phyloP scores from a whole-genome alignment of 441 rosid genomes.

The Pelargonium cotyledonis region DNA sequence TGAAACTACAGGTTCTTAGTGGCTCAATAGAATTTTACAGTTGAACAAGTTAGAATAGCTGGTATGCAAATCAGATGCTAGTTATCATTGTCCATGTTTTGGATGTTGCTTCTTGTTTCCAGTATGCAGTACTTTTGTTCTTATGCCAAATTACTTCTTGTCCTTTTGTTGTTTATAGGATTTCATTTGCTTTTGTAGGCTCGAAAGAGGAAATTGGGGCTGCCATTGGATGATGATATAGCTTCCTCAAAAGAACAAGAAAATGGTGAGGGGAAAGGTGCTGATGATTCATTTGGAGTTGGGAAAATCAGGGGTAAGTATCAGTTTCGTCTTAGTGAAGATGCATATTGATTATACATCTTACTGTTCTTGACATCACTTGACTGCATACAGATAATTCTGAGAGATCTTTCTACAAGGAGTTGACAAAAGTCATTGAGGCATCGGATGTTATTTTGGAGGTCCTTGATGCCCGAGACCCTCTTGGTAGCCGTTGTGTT shows the following conservation, averaged over 20 bases:
- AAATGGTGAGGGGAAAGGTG: slow-evolving; percentile 26
- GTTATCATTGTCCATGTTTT: too few relatives aligned
- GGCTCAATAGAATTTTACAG: background rate
- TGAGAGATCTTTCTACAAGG: slow-evolving; percentile 87
- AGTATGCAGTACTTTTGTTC: background rate
- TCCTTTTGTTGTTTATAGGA: background rate
- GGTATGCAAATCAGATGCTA: too few relatives aligned
- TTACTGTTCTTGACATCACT: slow-evolving; percentile 13
- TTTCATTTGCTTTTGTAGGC: slow-evolving; percentile 38
- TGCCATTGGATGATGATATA: slow-evolving; percentile 39
- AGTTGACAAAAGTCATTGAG: slow-evolving; percentile 84
- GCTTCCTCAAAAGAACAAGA: slow-evolving; percentile 22
- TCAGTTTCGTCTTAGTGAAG: background rate
- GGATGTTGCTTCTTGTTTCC: too few relatives aligned
- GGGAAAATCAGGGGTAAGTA: slow-evolving; percentile 51
- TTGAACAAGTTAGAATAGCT: too few relatives aligned
- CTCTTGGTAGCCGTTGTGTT: slow-evolving; percentile 80
- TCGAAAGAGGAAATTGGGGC: slow-evolving; percentile 66
- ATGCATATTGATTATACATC: background rate
- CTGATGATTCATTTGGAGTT: slow-evolving; percentile 21
- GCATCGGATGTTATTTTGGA: slow-evolving; percentile 90
- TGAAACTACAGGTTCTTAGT: background rate
- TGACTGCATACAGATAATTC: slow-evolving; percentile 49
- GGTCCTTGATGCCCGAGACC: slow-evolving; percentile 92
- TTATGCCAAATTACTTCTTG: background rate